Base-by-base conservation (phyloP, 768 basidiomycete species). In the Tricholoma furcatifolium region DNA sequence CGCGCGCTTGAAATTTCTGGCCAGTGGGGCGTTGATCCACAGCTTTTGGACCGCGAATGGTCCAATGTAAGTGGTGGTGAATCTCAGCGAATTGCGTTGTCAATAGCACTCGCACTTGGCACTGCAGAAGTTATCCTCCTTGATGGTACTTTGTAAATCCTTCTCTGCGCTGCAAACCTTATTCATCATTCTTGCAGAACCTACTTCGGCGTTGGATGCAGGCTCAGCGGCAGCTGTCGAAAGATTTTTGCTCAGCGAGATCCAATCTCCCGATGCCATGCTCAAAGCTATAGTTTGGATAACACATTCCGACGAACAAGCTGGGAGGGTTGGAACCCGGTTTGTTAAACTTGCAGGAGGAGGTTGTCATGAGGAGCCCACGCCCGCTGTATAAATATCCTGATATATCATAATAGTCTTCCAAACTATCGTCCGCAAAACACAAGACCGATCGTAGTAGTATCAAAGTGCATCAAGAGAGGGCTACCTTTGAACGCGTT, bases 281-380 rank as follows among this genome's bases (percentile, higher is more conserved):
- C 67, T 91, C 47, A 88, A 89, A 64, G 87, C 91, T 0, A 69
- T 92, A 36, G 64, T 94, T 3, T 94, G 92, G 92, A 91, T 94
- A 54, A 94, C 93, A 0, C 92, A 93, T 65, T 90, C 88, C 0
- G 82, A 84, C 2, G 87, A 91, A 56, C 92, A 93, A 66, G 88
- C 83, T 4, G 70, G 78, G 57, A 75, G 90, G 48, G 81, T 88
- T 35, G 92, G 90, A 12, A 90, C 82, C 2, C 73, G 88, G 55
- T 87, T 84, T 60, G 65, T 88, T 20, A 74, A 77, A 20, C 65
- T 83, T 40, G 70, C 72, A 11, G 64, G 62, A 10, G 72, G 74
- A n/a, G 72, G 72, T 45, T 78, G 75, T 48, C 59, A 66, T 48
- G 80, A 81, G 59, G 75, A 77, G 11, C 51, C 55, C 23, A 49